Base-by-base conservation (phyloP, 306 rosid genomes). In the Vigna mungo region DNA sequence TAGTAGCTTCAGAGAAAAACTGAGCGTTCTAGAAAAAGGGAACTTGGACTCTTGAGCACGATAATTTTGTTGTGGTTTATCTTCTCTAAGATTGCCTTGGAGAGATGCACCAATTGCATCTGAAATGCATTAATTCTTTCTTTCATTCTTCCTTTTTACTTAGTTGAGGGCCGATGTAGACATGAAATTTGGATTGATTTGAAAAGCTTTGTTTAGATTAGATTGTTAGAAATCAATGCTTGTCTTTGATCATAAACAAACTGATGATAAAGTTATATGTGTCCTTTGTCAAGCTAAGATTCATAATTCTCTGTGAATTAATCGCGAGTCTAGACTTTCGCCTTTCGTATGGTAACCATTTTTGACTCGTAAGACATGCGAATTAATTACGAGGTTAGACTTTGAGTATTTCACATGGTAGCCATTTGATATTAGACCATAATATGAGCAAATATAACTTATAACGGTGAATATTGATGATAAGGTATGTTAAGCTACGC, bases 241-340 rank as follows among this genome's bases (percentile, higher is more conserved):
- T 82, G 71, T 63, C 21, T 71, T 82, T 61, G 55, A 81, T 71
- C 37, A 71, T 53, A 59, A 18, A 39, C 59, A 48, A 66, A 73
- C 41, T 59, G 75, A 32, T 52, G 64, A 12, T 18, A 12, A 54
- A 70, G 48, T 39, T 18, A 60, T 39, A 8, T 25, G 62, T 70
- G 55, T 77, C 17, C 54, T 75, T 49, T 68, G 23, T 15, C 67
- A 18, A 60, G 60, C 43, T 36, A 71, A 62, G 51, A 63, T 53
- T 37, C 78, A 43, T 7, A 54, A 25, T 39, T 55, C 23, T 27
- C 3, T 20, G 52, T 13, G 17, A 52, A 53, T 71, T 39, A 55
- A 53, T 64, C 27, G 34, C 17, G 56, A 20, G 68, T 25, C 10
- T 44, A 44, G 81, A 34, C 41, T 20, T 23, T 10, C 36, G 44